phyloP scores from a whole-genome alignment of 2,329 filamentous ascomycete genomes.

The Lasiodiplodia hormozganensis region DNA sequence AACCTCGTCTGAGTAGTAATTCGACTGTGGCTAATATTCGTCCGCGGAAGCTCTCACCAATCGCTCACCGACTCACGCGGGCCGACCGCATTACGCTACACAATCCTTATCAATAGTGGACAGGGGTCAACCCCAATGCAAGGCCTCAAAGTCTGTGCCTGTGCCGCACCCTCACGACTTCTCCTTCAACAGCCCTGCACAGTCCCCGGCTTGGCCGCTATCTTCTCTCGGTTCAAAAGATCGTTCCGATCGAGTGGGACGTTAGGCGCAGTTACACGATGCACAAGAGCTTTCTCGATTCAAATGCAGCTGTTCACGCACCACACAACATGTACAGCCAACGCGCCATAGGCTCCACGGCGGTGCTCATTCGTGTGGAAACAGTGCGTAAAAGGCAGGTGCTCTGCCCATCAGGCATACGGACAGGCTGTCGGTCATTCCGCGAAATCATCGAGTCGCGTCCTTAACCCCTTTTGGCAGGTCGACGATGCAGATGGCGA shows the following conservation, averaged over 20 bases:
- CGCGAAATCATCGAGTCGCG: slow-evolving; percentile 4
- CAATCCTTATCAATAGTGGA: not conserved
- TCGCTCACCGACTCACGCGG: not conserved
- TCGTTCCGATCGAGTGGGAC: not conserved
- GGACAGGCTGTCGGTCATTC: not conserved
- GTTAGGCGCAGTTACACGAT: not conserved
- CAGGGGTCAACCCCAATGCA: not conserved
- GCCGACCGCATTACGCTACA: not conserved
- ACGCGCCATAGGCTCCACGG: not conserved
- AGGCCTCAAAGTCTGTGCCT: not conserved
- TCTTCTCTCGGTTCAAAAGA: not conserved
- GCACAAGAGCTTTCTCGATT: not conserved
- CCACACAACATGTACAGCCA: not conserved
- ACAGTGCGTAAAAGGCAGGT: slow-evolving; percentile 15
- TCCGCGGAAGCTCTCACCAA: not conserved
- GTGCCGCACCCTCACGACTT: not conserved
- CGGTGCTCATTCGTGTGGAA: not conserved
- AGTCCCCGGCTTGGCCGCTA: not conserved
- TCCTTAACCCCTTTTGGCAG: slow-evolving; percentile 11
- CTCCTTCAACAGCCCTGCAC: not conserved
- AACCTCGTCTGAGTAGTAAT: not conserved
- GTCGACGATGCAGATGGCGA: slow-evolving; percentile 11
- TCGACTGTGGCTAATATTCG: not conserved
- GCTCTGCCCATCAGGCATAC: not conserved
- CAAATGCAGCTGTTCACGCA: not conserved